Evolutionary conservation across 2,329 filamentous ascomycete species (phyloP).

Genomic region (Fusarium xylarioides): DNA sequence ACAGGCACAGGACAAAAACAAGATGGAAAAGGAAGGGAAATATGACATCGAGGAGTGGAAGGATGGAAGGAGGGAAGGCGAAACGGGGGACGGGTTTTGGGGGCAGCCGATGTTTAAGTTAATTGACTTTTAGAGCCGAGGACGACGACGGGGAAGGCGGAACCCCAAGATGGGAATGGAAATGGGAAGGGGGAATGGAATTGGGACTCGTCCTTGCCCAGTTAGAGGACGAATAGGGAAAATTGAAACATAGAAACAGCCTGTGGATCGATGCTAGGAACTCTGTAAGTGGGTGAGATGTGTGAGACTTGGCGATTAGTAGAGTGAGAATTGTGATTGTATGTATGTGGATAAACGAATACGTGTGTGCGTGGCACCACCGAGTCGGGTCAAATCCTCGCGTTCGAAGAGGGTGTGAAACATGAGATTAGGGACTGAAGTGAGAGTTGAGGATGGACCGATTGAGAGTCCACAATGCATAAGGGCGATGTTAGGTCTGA

Average conservation of each 20-base stretch:
- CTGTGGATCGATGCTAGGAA: constrained; percentile 23
- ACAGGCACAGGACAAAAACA: not conserved
- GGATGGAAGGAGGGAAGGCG: not conserved
- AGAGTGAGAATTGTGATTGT: constrained; percentile 14
- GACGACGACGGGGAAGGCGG: constrained; percentile 24
- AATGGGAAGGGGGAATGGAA: constrained; percentile 3
- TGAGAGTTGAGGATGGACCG: constrained; percentile 12
- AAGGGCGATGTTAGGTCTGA: not conserved
- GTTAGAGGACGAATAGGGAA: not conserved
- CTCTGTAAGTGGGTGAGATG: constrained; percentile 21
- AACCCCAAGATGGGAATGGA: constrained; percentile 14
- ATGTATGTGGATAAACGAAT: constrained; percentile 30
- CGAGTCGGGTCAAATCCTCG: constrained; percentile 28
- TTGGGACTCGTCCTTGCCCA: constrained; percentile 2
- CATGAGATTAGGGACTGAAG: constrained; percentile 2
- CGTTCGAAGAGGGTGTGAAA: constrained; percentile 30
- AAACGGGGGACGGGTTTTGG: constrained; percentile 2
- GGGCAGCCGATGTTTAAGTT: constrained; percentile 32
- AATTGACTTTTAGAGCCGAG: constrained; percentile 36
- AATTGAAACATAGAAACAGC: not conserved
- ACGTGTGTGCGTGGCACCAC: constrained; percentile 28
- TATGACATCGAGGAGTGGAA: constrained; percentile 9
- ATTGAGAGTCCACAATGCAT: constrained; percentile 3
- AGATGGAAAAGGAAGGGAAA: constrained; percentile 11
- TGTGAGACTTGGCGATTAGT: constrained; percentile 23